Evolutionary conservation across 345 rosid species (phyloP), one percentile per base, ranked within the genome.

Genomic region (Gossypium ekmanianum): DNA sequence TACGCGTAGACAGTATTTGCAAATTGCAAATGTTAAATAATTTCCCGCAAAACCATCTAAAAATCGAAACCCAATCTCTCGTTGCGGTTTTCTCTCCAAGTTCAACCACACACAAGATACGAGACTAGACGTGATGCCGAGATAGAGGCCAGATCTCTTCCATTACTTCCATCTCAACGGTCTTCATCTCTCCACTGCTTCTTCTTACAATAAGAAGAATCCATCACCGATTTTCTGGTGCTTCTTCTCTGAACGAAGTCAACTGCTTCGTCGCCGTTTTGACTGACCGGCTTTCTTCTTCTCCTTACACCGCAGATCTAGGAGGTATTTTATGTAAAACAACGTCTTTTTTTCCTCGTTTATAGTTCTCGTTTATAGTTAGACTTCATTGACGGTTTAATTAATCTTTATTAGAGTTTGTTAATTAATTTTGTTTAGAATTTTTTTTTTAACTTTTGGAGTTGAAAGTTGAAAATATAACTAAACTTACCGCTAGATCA

Each of bases 261-360:
- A 14, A 54, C 55, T 52, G 76, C 73, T 76, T 81, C 74, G 80
- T 41, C 81, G 62, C 51, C 69, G 70, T 78, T 68, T 55, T 44
- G 4, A 9, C 45, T 39, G 7, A 18, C 65, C 61, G 70, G 66
- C 11, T 68, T 4, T 16, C 3, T 24, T 50, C 58, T 2, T 16
- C 68, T 11, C 43, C 57, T 12, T 59, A 6, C 48, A n/a, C 61
- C 18, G 59, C 80, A 51, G 87, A 84, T 84, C 85, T 50, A 76
- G n/a, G 58, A 44, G 80, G 82, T 79, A 74, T 54, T 54, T 54
- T 51, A 8, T 69, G 27, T 44, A 56, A 16, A 7, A 65, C 48
- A 68, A 50, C 6, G 1, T 27, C 1, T 62, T 26, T 4, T 20
- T 11, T 20, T 11, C 17, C 45, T 58, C 54, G 13, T 22, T 68